Conservation (phyloP, 2,329 filamentous ascomycete genomes). For the Exserohilum turcica region DNA sequence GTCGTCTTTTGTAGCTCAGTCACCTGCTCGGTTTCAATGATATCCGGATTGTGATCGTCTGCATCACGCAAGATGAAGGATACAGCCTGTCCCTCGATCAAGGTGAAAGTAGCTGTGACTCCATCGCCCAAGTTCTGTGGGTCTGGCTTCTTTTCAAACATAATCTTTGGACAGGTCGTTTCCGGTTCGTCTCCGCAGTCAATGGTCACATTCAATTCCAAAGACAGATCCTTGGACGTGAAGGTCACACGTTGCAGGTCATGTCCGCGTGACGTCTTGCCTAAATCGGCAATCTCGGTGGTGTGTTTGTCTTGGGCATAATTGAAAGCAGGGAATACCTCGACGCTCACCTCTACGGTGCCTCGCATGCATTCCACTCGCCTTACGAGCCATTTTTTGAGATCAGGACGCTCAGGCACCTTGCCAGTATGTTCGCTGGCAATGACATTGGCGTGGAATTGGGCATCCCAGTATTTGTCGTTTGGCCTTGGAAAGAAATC, state of each 20-base stretch:
- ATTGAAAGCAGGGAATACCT: constrained; percentile 67
- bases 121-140: constrained; percentile 65
- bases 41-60: constrained; percentile 60
- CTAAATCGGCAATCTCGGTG: constrained; percentile 58
- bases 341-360: constrained; percentile 66
- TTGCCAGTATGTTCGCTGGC: constrained; percentile 33
- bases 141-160: constrained; percentile 60
- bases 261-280: constrained; percentile 20
- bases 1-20: constrained; percentile 71
- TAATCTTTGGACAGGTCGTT: constrained; percentile 57
- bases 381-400: constrained; percentile 73
- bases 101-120: constrained; percentile 62
- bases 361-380: constrained; percentile 76
- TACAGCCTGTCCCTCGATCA: constrained; percentile 70
- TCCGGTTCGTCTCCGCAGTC: constrained; percentile 62
- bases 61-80: constrained; percentile 70
- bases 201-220: constrained; percentile 71
- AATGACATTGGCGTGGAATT: constrained; percentile 31
- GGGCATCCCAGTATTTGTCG: constrained; percentile 57
- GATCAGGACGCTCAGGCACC: constrained; percentile 36
- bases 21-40: constrained; percentile 64
- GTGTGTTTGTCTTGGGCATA: constrained; percentile 69
- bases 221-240: constrained; percentile 61
- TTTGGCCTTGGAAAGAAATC: constrained; percentile 78
- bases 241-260: constrained; percentile 59